A percentile compares a stretch with the other conserved stretches of the same genome.
phyloP scores from a whole-genome alignment of 116 monocot species.

The Thalassia testudinum region DNA sequence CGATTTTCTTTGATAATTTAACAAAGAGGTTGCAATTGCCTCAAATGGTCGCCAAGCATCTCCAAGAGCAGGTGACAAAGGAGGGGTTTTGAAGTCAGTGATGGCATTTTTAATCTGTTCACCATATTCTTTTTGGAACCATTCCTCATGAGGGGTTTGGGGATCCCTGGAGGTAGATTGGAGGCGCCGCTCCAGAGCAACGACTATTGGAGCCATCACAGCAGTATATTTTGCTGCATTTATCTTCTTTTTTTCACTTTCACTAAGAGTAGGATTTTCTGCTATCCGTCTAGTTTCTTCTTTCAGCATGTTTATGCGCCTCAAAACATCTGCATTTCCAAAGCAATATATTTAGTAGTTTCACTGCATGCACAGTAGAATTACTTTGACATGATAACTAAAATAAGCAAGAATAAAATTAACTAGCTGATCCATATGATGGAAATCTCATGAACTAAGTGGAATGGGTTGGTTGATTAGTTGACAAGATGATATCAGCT shows the following conservation, averaged over 20 bases:
- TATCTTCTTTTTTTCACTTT: slow-evolving; percentile 73
- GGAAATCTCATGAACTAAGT: no score
- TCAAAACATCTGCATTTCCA: slow-evolving; percentile 47
- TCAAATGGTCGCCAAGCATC: slow-evolving; percentile 88
- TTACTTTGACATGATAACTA: no score
- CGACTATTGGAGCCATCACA: slow-evolving; percentile 91
- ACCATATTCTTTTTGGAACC: slow-evolving; percentile 81
- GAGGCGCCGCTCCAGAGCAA: slow-evolving; percentile 85
- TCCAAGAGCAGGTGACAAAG: slow-evolving; percentile 42
- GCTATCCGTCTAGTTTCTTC: slow-evolving; percentile 79
- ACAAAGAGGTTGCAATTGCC: slow-evolving; percentile 68
- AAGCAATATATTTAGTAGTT: no score
- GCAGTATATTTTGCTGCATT: slow-evolving; percentile 89
- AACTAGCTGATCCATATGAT: no score
- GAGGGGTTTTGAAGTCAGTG: slow-evolving; percentile 67
- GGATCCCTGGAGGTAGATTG: slow-evolving; percentile 79
- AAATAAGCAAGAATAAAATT: no score
- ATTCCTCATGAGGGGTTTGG: slow-evolving; percentile 68
- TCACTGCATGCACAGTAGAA: no score
- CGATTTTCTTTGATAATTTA: slow-evolving; percentile 57
- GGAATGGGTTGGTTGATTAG: no score
- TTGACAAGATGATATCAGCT: no score
- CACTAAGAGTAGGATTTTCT: slow-evolving; percentile 59
- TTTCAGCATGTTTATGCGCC: slow-evolving; percentile 76
- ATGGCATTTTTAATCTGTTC: slow-evolving; percentile 63